Percentiles rank a stretch among this genome's conserved stretches.
These are phyloP conservation scores for Clarireedia homoeocarpa DNA, from an alignment of 2,329 filamentous ascomycete genomes.

Conservation along the genomic window DNA sequence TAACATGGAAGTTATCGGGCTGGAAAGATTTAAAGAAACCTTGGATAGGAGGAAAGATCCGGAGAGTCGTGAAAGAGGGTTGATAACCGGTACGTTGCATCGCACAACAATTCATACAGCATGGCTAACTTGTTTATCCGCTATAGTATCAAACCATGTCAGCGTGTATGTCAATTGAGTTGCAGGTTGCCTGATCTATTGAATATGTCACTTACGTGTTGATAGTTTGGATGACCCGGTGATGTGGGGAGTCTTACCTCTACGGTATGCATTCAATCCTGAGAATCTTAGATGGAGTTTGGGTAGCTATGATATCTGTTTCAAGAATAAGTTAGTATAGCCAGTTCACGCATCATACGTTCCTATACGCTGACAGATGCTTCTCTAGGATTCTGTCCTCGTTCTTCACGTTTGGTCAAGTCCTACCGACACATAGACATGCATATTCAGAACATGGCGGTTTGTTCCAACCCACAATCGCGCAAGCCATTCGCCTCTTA, in stretches of 20 bases:
- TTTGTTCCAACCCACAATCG: conserved; percentile 81
- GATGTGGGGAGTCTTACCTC: conserved; percentile 83
- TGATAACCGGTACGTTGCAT: conserved; percentile 62
- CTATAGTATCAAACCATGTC: conserved; percentile 74
- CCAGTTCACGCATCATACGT: not conserved
- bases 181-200: not conserved
- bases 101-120: too few relatives aligned
- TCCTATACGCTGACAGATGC: conserved; percentile 1
- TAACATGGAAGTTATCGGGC: conserved; percentile 65
- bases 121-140: not conserved
- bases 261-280: conserved; percentile 62
- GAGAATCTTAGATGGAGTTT: conserved; percentile 80
- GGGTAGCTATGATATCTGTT: conserved; percentile 93
- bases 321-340: conserved; percentile 65
- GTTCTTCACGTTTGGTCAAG: conserved; percentile 87
- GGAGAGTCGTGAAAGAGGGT: conserved; percentile 59
- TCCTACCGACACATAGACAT: conserved; percentile 78
- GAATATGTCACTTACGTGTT: conserved; percentile 10
- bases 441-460: conserved; percentile 70
- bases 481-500: conserved; percentile 76
- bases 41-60: conserved; percentile 66
- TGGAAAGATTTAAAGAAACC: conserved; percentile 66
- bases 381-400: conserved; percentile 52
- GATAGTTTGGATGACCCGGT: conserved; percentile 84
- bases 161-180: conserved; percentile 61